A percentile compares a stretch with the other conserved stretches of the same genome.
phyloP scores from a whole-genome alignment of 2,329 filamentous ascomycete genomes.

The Ascochyta koolunga region DNA sequence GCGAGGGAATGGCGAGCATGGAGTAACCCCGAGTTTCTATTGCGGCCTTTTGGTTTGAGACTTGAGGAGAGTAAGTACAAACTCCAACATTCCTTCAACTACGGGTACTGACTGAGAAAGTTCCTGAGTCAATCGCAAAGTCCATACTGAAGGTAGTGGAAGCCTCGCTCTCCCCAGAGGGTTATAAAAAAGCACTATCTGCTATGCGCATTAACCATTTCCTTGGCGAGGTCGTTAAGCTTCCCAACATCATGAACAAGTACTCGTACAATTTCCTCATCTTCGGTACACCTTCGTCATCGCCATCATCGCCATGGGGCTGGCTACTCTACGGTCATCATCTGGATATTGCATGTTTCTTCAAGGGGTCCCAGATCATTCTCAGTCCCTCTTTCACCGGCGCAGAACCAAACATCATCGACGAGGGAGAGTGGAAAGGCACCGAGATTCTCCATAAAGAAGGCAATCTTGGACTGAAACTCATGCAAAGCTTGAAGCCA shows the following conservation, averaged over 20 bases:
- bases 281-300: conserved; percentile 67
- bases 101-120: conserved; percentile 23
- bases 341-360: conserved; percentile 73
- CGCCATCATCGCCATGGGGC: conserved; percentile 66
- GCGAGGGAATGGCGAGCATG: conserved; percentile 74
- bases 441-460: conserved; percentile 71
- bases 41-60: conserved; percentile 71
- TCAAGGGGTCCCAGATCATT: conserved; percentile 69
- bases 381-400: conserved; percentile 79
- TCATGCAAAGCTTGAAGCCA: conserved; percentile 68
- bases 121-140: conserved; percentile 37
- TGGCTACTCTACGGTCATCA: conserved; percentile 81
- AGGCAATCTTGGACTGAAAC: conserved; percentile 66
- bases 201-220: conserved; percentile 80
- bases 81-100: neutral
- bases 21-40: conserved; percentile 75
- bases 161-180: conserved; percentile 68
- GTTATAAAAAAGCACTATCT: conserved; percentile 71
- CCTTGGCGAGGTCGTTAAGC: conserved; percentile 69
- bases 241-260: conserved; percentile 71
- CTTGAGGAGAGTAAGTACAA: conserved; percentile 63
- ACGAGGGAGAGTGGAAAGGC: conserved; percentile 66
- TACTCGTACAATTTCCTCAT: conserved; percentile 77
- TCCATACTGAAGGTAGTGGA: conserved; percentile 63
- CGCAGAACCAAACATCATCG: conserved; percentile 78